Evolutionary conservation across 371 early-diverging fungal species (phyloP), one percentile per base, ranked within the genome.

Genomic region (Gilbertella persicaria): DNA sequence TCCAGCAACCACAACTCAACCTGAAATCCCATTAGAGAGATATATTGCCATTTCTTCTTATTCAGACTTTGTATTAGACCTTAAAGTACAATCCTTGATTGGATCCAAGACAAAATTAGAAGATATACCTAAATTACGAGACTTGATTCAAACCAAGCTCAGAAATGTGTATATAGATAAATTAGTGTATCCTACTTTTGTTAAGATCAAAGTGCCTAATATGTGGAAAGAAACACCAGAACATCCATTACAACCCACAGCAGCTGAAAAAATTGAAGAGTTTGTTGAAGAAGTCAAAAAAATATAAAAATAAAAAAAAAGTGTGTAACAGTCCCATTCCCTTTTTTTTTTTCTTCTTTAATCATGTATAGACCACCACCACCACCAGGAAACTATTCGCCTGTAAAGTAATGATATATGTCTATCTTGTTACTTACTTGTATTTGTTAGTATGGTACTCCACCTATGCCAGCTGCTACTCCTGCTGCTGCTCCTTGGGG

Each of bases 101-200:
- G 97, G 97, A 0, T 92, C 93, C 51, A 83, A 91, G 53, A 93
- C 96, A 24, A 97, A 97, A 64, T 83, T 96, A 24, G 94, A 95
- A 65, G 94, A 94, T 62, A 76, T 96, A 38, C 96, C 97, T 10
- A 94, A 93, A 71, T 72, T 97, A 36, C 88, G 93, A 1, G 86
- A 88, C 29, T 66, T 97, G 21, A 89, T 97, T 41, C 85, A 86
- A 6, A 78, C 83, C 16, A 84, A 85, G 50, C 60, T 93, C 24
- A 78, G 88, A 14, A 75, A 83, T 24, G 78, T 86, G n/a, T 91
- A 91, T 54, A 68, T 80, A 35, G 83, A 84, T 53, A 77, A 80
- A 47, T 70, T 85, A 5, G 85, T 86, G 3, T 82, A 80, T 47
- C 87, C 87, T 1, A 82, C 82, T 17, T 78, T 75, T 65, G 73